Evolutionary conservation across 2,329 filamentous ascomycete species (phyloP).

Genomic region (Aspergillus sp.): DNA sequence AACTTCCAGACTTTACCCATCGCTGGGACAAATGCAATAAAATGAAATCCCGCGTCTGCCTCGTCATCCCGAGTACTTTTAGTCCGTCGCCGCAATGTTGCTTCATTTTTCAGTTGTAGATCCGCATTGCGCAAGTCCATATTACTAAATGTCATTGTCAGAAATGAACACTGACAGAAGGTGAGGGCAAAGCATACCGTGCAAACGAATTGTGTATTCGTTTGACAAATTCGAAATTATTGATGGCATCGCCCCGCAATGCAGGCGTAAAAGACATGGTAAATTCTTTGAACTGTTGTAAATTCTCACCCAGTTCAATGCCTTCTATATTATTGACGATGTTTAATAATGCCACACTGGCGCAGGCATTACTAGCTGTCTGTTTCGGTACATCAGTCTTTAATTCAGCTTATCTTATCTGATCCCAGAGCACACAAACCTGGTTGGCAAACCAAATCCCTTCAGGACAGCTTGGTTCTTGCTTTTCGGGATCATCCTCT

Average conservation of each 20-base stretch:
- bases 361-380: slow-evolving; percentile 79
- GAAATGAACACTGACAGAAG: background rate
- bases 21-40: slow-evolving; percentile 78
- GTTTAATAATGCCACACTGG: slow-evolving; percentile 85
- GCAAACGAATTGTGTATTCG: slow-evolving; percentile 83
- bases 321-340: slow-evolving; percentile 77
- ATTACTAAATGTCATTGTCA: slow-evolving; percentile 42
- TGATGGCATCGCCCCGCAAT: slow-evolving; percentile 68
- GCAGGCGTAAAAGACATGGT: slow-evolving; percentile 64
- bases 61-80: slow-evolving; percentile 42
- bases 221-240: slow-evolving; percentile 68
- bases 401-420: background rate
- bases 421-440: slow-evolving; percentile 38
- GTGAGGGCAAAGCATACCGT: slow-evolving; percentile 42
- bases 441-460: slow-evolving; percentile 93
- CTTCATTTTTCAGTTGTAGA: slow-evolving; percentile 49
- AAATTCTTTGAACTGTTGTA: slow-evolving; percentile 65
- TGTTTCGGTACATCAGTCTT: slow-evolving; percentile 30
- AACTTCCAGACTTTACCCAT: slow-evolving; percentile 76
- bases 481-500: slow-evolving; percentile 47
- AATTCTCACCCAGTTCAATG: slow-evolving; percentile 61
- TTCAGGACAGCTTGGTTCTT: slow-evolving; percentile 51
- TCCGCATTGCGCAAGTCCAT: slow-evolving; percentile 71
- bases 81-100: slow-evolving; percentile 30
- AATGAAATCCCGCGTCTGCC: slow-evolving; percentile 68